Evolutionary conservation across 306 rosid species (phyloP), one percentile per base, ranked within the genome.

Genomic region (Elaeagnus macrophylla): DNA sequence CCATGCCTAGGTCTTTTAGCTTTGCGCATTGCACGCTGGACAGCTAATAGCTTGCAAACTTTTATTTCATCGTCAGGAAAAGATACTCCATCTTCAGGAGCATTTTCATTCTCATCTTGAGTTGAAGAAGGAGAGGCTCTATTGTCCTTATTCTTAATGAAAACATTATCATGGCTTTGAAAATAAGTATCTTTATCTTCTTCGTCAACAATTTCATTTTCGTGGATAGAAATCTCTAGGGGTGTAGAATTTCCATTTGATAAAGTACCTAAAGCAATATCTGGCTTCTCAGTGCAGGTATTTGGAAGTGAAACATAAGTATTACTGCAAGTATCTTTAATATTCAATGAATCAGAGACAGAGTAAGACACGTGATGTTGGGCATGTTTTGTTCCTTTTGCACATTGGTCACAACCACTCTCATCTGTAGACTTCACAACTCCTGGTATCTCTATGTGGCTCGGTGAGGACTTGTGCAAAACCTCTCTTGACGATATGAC

Each of bases 1-100:
- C 83, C 90, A 70, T 83, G 96, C 79, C 85, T 77, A 43, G 61
- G 80, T 79, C 77, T 84, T 66, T 82, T 93, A 47, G 69, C 43
- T 75, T 53, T 84, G 52, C 99, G 86, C 37, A 19, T 46, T 0
- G 32, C 67, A 14, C 94, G 90, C 35, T 74, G 83, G 50, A 15
- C 59, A 57, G 66, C 69, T 18, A 83, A 82, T 53, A 77, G 77
- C 75, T 66, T 82, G 67, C 51, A 59, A 48, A 68, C 82, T 64
- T 66, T 76, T 67, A 57, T 76, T 52, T 69, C 78, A 42, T 60
- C 63, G 45, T 75, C 84, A 52, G 83, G 84, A 56, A 68, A 62
- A 54, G 83, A 81, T 59, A 52, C 62, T 42, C 67, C 71, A 58
- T 71, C 85, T 62, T 79, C 99, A 39, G 62, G 65, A 70, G 44